phyloP scores from a whole-genome alignment of 768 basidiomycete species.

The Russula abietina region DNA sequence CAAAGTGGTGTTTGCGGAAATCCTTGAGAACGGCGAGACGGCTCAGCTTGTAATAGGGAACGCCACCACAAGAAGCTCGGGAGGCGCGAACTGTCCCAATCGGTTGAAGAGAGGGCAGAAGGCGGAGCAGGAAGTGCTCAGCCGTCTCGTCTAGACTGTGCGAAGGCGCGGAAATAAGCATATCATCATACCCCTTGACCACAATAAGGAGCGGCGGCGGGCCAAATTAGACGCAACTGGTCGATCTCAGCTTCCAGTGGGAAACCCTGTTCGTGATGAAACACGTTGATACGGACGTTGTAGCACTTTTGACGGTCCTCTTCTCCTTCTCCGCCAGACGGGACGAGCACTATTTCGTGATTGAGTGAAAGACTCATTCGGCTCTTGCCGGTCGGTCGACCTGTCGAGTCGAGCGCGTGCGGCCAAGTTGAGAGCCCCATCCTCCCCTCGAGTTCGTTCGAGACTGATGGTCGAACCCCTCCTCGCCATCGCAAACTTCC shows the following conservation, averaged over 20 bases:
- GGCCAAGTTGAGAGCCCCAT: not conserved
- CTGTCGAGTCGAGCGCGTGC: not conserved
- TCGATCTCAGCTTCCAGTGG: slow-evolving; percentile 71
- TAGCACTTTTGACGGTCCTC: slow-evolving; percentile 52
- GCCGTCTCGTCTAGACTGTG: slow-evolving; percentile 55
- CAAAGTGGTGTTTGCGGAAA: slow-evolving; percentile 59
- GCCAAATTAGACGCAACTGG: slow-evolving; percentile 41
- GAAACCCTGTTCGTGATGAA: slow-evolving; percentile 63
- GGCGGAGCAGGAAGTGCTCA: slow-evolving; percentile 67
- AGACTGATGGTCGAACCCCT: slow-evolving; percentile 24
- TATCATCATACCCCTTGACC: not conserved
- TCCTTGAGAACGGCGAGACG: slow-evolving; percentile 63
- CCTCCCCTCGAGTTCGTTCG: not conserved
- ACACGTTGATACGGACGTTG: slow-evolving; percentile 54
- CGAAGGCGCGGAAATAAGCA: slow-evolving; percentile 15
- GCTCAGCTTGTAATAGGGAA: slow-evolving; percentile 61
- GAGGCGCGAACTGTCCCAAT: slow-evolving; percentile 64
- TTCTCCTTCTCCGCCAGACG: slow-evolving; percentile 33
- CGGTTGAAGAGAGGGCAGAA: slow-evolving; percentile 52
- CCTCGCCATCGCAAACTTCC: slow-evolving; percentile 17
- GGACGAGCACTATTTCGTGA: slow-evolving; percentile 55
- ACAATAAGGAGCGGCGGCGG: not conserved
- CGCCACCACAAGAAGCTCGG: slow-evolving; percentile 25
- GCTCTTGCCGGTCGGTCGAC: not conserved
- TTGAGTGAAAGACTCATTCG: not conserved